Base-by-base conservation (phyloP, 164 flowering plant species). In the Chloranthus sessilifolius region DNA sequence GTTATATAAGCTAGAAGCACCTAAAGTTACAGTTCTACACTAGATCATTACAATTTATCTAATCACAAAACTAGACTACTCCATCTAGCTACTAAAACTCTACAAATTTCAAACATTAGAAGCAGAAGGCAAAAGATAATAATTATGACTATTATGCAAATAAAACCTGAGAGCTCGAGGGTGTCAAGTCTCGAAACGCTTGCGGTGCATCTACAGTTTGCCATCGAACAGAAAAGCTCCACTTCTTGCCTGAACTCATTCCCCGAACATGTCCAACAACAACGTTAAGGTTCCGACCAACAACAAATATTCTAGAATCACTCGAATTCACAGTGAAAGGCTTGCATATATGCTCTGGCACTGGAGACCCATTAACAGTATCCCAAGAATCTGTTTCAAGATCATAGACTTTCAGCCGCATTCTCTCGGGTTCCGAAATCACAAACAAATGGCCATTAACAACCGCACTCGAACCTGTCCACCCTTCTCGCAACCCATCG, bases 161-260 rank as follows among this genome's bases (percentile, higher is more conserved):
- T 59, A 88, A 70, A 58, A 88, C 77, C 83, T 80, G 95, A 26
- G 88, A 76, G 52, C 88, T 81, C 5, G 90, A 81, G 15, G 98
- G 96, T n/a, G 82, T 60, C 60, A 83, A 60, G 38, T 81, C 80
- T 30, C 74, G 73, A 35, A 80, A 71, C 21, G 61, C 37, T 30
- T 67, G 68, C 0, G 92, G 96, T 5, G 88, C 83, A 52, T 76
- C 81, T n/a, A 83, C 72, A 11, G 79, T 76, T 55, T 71, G 66
- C 95, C 97, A 90, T 19, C 21, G 50, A 50, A 90, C 86, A 48
- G 55, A 55, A 66, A 80, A 86, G 38, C 61, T 60, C 67, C 65
- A 64, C 25, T 62, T 72, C 50, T 66, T 60, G 4, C 49, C 65
- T n/a, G 47, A 36, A 25, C 56, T 58, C 27, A 53, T 15, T 56